Conservation (phyloP, 2,329 filamentous ascomycete genomes). For the Diaporthe longicolla region DNA sequence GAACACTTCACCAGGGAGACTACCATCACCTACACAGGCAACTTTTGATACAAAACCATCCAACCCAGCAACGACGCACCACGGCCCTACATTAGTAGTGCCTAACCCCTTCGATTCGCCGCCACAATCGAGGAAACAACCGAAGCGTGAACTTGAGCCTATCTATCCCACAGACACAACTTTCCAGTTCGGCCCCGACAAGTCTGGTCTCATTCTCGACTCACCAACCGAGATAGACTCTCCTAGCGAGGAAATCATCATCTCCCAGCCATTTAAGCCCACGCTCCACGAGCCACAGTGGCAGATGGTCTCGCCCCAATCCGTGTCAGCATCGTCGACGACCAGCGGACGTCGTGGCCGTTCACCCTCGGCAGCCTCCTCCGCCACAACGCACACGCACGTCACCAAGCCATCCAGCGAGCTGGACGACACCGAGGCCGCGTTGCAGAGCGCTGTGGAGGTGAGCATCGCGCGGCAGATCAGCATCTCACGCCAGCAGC, state of each 20-base stretch:
- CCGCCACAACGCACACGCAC: slow-evolving; percentile 48
- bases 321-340: slow-evolving; percentile 52
- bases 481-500: slow-evolving; percentile 74
- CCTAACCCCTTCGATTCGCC: slow-evolving; percentile 40
- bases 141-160: slow-evolving; percentile 27
- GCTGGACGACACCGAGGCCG: slow-evolving; percentile 57
- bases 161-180: slow-evolving; percentile 43
- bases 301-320: slow-evolving; percentile 62
- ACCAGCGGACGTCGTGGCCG: slow-evolving; percentile 45
- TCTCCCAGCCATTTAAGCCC: slow-evolving; percentile 53
- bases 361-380: slow-evolving; percentile 44
- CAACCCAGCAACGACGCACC: slow-evolving; percentile 16
- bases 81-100: slow-evolving; percentile 35
- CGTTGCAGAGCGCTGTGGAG: slow-evolving; percentile 70
- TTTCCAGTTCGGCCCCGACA: slow-evolving; percentile 52
- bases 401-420: slow-evolving; percentile 52
- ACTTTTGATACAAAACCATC: slow-evolving; percentile 50
- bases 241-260: slow-evolving; percentile 45
- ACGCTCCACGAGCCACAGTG: slow-evolving; percentile 60
- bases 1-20: slow-evolving; percentile 67
- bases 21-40: slow-evolving; percentile 59
- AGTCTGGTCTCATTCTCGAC: slow-evolving; percentile 57
- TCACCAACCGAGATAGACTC: slow-evolving; percentile 54
- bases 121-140: slow-evolving; percentile 2
- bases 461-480: slow-evolving; percentile 79